Conservation (phyloP, 441 rosid species). For the Erodium moschatum region DNA sequence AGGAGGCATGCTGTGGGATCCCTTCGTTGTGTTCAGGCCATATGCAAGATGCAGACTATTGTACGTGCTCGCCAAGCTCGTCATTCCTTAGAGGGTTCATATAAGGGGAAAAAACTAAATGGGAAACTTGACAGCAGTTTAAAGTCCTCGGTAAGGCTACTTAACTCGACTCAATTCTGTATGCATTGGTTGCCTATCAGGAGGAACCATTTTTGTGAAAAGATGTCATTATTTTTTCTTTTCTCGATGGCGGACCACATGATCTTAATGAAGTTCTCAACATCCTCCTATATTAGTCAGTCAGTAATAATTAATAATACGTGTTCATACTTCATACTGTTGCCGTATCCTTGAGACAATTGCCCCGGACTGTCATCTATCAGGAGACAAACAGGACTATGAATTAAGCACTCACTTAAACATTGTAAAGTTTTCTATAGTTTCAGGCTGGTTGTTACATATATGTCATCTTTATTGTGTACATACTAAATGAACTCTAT, state of each 20-base stretch:
- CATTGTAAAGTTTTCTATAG: not conserved
- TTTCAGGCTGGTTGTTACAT: not conserved
- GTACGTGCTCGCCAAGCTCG: conserved; percentile 51
- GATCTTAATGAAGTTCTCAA: conserved; percentile 1
- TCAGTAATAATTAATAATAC: not conserved
- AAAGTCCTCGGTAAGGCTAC: conserved; percentile 34
- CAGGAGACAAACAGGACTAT: not conserved
- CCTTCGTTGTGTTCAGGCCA: conserved; percentile 73
- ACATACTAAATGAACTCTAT: not conserved
- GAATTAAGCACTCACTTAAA: not conserved
- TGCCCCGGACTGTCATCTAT: not conserved
- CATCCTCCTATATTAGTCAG: not conserved
- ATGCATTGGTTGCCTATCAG: not conserved
- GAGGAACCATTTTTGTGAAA: not conserved
- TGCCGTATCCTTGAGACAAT: not conserved
- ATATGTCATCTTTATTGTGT: too few relatives aligned
- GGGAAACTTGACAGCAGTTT: conserved; percentile 24
- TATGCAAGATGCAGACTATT: conserved; percentile 76
- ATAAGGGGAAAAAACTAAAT: conserved; percentile 16
- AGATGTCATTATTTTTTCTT: not conserved
- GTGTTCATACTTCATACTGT: not conserved
- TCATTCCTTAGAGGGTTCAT: conserved; percentile 24
- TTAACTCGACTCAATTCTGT: conserved; percentile 10
- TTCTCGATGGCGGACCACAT: not conserved
- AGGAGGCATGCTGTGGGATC: conserved; percentile 80